Conservation (phyloP, 306 rosid species). For the Corylus heterophylla region DNA sequence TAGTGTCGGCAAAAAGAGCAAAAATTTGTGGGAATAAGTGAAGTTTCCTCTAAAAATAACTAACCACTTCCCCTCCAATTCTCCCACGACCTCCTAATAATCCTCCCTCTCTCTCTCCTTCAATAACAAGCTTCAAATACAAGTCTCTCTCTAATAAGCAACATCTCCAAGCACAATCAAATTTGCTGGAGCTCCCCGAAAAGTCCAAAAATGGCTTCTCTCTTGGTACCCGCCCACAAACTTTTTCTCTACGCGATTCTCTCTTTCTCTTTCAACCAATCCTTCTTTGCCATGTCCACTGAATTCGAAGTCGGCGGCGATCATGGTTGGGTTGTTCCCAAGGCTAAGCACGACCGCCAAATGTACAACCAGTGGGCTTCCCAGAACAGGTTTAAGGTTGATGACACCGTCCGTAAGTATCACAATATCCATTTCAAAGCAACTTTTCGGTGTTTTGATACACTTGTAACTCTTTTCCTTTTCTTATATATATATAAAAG, state of each 20-base stretch:
- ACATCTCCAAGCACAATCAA: not conserved
- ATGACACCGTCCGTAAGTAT: conserved; percentile 72
- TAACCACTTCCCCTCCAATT: too few species aligned
- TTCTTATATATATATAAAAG: too few species aligned
- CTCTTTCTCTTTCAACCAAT: conserved; percentile 16
- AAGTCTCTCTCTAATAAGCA: not conserved
- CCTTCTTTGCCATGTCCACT: conserved; percentile 28
- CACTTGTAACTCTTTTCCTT: too few species aligned
- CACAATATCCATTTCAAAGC: too few species aligned
- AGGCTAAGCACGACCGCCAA: conserved; percentile 30
- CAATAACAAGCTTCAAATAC: too few species aligned
- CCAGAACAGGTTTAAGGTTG: conserved; percentile 55
- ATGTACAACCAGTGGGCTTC: conserved; percentile 81
- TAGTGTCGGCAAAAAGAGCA: too few species aligned
- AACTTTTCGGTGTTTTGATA: too few species aligned
- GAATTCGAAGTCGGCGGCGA: conserved; percentile 63
- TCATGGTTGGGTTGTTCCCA: conserved; percentile 67
- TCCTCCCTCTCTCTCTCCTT: too few species aligned
- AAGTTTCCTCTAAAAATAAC: too few species aligned
- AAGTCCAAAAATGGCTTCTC: conserved; percentile 39
- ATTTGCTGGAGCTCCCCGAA: conserved; percentile 35
- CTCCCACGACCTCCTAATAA: too few species aligned
- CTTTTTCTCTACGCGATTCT: conserved; percentile 33
- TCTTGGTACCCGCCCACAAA: conserved; percentile 27
- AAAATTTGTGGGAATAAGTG: too few species aligned